phyloP scores from a whole-genome alignment of 2,329 filamentous ascomycete genomes.

The Amphichorda felina region DNA sequence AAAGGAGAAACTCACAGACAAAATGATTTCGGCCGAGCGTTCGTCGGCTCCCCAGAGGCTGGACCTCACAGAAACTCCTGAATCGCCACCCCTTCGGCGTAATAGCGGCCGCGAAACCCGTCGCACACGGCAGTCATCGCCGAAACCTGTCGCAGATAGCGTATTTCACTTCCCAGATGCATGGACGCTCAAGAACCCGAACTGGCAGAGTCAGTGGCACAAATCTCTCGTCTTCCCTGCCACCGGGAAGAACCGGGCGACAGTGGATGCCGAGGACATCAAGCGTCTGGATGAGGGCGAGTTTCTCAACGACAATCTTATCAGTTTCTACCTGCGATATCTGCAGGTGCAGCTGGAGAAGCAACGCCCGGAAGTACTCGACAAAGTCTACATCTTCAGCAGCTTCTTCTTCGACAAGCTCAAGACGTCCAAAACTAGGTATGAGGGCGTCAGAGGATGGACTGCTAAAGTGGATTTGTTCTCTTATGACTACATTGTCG shows the following conservation, averaged over 20 bases:
- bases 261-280: slow-evolving; percentile 62
- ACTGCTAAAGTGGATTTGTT: slow-evolving; percentile 79
- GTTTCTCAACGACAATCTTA: slow-evolving; percentile 85
- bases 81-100: not conserved
- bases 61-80: too few species aligned
- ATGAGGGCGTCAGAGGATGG: slow-evolving; percentile 77
- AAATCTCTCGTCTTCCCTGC: slow-evolving; percentile 50
- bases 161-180: slow-evolving; percentile 8
- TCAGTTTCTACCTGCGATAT: slow-evolving; percentile 76
- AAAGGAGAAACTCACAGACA: slow-evolving; percentile 13
- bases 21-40: slow-evolving; percentile 6
- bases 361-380: slow-evolving; percentile 39
- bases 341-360: slow-evolving; percentile 50
- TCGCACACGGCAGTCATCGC: slow-evolving; percentile 1
- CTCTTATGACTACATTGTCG: slow-evolving; percentile 74
- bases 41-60: too few species aligned
- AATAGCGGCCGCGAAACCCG: not conserved
- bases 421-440: slow-evolving; percentile 57
- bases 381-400: slow-evolving; percentile 78
- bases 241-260: slow-evolving; percentile 46
- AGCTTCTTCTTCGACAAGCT: slow-evolving; percentile 83
- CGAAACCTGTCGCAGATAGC: not conserved
- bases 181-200: slow-evolving; percentile 39
- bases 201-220: slow-evolving; percentile 41
- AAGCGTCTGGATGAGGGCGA: slow-evolving; percentile 69